These are phyloP conservation scores for Clarireedia hainanense DNA, from an alignment of 2,329 filamentous ascomycete species.

Conservation along the genomic window DNA sequence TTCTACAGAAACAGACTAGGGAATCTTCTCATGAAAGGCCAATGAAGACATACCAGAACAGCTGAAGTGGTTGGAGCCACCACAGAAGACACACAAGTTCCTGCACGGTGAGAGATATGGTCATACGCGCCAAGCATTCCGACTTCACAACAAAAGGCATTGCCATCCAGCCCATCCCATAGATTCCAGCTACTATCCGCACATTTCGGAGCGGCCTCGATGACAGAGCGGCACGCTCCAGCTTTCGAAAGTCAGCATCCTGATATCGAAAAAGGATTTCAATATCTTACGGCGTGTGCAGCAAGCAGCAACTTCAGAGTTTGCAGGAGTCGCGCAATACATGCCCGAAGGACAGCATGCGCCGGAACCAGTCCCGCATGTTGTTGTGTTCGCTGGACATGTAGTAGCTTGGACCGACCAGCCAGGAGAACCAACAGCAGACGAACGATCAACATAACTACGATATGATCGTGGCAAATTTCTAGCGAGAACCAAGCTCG, in stretches of 20 bases:
- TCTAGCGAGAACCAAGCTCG: background rate
- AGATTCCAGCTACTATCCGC: slow-evolving; percentile 11
- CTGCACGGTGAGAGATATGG: slow-evolving; percentile 6
- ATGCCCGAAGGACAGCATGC: slow-evolving; percentile 12
- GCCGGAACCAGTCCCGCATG: slow-evolving; percentile 6
- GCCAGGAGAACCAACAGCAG: background rate
- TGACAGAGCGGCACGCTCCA: slow-evolving; percentile 3
- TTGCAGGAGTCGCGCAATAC: slow-evolving; percentile 8
- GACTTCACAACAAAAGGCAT: slow-evolving; percentile 12
- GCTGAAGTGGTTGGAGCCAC: slow-evolving; percentile 4
- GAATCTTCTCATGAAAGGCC: background rate
- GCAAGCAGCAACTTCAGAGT: slow-evolving; percentile 13
- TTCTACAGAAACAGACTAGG: background rate
- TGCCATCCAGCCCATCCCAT: slow-evolving; percentile 10
- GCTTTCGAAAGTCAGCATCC: background rate
- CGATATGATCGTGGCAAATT: background rate
- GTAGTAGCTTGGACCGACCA: slow-evolving; percentile 9
- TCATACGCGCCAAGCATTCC: slow-evolving; percentile 11
- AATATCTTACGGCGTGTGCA: slow-evolving; percentile 7
- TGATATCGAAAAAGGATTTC: background rate
- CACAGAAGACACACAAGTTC: slow-evolving; percentile 10
- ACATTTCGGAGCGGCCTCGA: slow-evolving; percentile 9
- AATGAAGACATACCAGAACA: slow-evolving; percentile 3
- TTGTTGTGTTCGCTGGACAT: background rate
- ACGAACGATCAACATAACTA: background rate